phyloP scores from a whole-genome alignment of 768 basidiomycete genomes.

The Rhizopogon salebrosus region DNA sequence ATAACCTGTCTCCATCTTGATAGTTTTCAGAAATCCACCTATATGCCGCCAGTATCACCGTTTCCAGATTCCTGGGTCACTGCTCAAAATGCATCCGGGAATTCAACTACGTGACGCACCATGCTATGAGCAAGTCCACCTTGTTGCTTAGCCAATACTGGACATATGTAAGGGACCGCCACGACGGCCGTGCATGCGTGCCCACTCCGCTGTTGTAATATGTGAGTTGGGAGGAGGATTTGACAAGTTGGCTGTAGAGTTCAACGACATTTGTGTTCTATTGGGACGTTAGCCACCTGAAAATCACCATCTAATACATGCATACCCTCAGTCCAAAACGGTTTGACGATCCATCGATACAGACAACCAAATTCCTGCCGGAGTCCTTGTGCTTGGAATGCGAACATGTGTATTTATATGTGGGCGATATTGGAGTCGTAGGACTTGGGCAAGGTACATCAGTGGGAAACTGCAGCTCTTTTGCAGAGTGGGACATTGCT shows the following conservation, averaged over 20 bases:
- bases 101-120: constrained; percentile 9
- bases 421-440: not conserved
- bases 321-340: not conserved
- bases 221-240: constrained; percentile 16
- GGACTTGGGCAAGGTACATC: not conserved
- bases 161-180: constrained; percentile 11
- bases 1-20: constrained; percentile 26
- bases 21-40: constrained; percentile 30
- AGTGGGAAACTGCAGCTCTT: not conserved
- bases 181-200: constrained; percentile 16
- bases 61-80: constrained; percentile 24
- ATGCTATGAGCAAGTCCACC: constrained; percentile 28
- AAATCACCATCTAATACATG: not conserved
- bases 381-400: not conserved
- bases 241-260: constrained; percentile 17
- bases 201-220: constrained; percentile 30
- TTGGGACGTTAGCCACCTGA: not conserved
- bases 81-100: not conserved
- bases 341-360: constrained; percentile 15
- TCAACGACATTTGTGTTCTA: constrained; percentile 31
- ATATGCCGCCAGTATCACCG: constrained; percentile 24
- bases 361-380: constrained; percentile 11
- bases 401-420: not conserved
- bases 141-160: constrained; percentile 16
- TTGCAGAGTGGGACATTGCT: not conserved